Percentiles rank a stretch among this genome's conserved stretches.
phyloP scores from a whole-genome alignment of 2,329 filamentous ascomycete species.

The Penicillium sclerotiorum region DNA sequence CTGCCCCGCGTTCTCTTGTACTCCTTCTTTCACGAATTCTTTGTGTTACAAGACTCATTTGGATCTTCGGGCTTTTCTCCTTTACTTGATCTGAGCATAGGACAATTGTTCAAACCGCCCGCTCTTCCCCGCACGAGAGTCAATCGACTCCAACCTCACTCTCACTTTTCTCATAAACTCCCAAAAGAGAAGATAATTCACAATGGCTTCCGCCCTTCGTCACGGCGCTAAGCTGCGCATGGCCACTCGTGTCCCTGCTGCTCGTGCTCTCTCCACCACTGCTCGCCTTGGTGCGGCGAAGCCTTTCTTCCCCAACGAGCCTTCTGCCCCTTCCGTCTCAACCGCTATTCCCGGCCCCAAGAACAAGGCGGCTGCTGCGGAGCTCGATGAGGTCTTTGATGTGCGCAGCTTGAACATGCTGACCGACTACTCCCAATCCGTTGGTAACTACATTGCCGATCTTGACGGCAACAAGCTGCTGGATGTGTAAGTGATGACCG shows the following conservation, averaged over 20 bases:
- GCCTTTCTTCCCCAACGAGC: constrained; percentile 62
- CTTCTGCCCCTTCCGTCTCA: constrained; percentile 55
- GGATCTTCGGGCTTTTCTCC: neutral
- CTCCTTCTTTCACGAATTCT: neutral
- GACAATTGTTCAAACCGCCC: constrained; percentile 3
- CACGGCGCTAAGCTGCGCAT: constrained; percentile 39
- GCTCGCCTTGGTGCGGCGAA: constrained; percentile 41
- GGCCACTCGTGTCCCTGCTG: constrained; percentile 35
- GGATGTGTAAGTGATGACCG: constrained; percentile 47
- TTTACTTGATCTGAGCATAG: neutral
- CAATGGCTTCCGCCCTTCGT: constrained; percentile 42
- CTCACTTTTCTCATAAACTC: neutral
- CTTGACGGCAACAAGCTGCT: constrained; percentile 55
- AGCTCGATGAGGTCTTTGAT: constrained; percentile 79
- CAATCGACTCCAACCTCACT: constrained; percentile 8
- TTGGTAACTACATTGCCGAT: constrained; percentile 72
- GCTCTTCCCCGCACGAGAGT: constrained; percentile 11
- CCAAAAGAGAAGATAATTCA: constrained; percentile 8
- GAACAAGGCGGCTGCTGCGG: constrained; percentile 67
- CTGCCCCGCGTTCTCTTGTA: constrained; percentile 13
- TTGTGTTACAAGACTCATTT: neutral
- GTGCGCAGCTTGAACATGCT: constrained; percentile 84
- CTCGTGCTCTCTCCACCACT: constrained; percentile 40
- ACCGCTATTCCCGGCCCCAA: constrained; percentile 74
- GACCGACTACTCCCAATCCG: constrained; percentile 71